These are phyloP conservation scores for Ascochyta koolunga DNA, from an alignment of 2,329 filamentous ascomycete species.

Conservation along the genomic window DNA sequence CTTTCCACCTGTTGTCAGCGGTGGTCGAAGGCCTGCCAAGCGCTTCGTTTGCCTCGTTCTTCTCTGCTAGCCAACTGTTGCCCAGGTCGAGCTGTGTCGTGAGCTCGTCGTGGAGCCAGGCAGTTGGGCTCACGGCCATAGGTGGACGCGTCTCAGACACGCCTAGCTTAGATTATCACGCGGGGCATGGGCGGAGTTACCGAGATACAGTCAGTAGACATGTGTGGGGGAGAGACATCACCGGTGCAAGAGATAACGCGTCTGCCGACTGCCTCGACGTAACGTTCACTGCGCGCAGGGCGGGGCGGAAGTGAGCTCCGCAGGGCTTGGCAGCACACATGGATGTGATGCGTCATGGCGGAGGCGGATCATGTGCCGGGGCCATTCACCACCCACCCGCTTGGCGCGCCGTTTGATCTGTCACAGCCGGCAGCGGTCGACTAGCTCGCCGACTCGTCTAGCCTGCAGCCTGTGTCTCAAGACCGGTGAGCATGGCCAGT, in stretches of 20 bases:
- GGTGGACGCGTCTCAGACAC: slow-evolving; percentile 7
- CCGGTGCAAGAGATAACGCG: neutral
- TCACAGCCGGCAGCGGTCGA: neutral
- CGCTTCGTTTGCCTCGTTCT: slow-evolving; percentile 12
- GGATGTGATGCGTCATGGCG: too few species aligned
- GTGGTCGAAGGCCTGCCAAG: slow-evolving; percentile 2
- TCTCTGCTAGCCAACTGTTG: slow-evolving; percentile 30
- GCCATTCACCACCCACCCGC: neutral
- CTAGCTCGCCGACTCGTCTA: neutral
- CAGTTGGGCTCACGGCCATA: slow-evolving; percentile 24
- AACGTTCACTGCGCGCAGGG: neutral
- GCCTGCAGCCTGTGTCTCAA: neutral
- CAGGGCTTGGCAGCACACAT: neutral
- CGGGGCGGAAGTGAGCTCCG: slow-evolving; percentile 1
- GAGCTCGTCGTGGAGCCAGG: slow-evolving; percentile 34
- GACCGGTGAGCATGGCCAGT: slow-evolving; percentile 4
- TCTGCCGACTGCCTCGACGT: neutral
- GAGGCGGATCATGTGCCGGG: slow-evolving; percentile 1
- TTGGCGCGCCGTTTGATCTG: slow-evolving; percentile 5
- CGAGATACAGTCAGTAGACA: neutral
- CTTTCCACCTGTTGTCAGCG: slow-evolving; percentile 23
- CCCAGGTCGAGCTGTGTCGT: slow-evolving; percentile 28
- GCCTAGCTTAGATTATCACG: neutral
- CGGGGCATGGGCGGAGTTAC: neutral
- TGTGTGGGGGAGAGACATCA: too few species aligned